These are phyloP conservation scores for Aspergillus sp. DNA, from an alignment of 2,329 filamentous ascomycete genomes.

Conservation along the genomic window DNA sequence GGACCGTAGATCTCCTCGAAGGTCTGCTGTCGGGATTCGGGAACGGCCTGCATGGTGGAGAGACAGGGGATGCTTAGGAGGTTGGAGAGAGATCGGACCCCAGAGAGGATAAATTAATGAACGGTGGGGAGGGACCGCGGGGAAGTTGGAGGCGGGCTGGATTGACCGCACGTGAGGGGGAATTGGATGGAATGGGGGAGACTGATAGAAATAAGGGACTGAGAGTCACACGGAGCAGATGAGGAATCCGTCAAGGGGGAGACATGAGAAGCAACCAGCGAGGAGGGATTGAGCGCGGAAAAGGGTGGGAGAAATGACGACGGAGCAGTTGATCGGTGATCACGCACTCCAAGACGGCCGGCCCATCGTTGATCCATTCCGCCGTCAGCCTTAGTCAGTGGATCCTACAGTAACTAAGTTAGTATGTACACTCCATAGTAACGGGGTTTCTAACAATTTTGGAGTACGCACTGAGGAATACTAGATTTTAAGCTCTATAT, in stretches of 20 bases:
- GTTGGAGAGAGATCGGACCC: not conserved
- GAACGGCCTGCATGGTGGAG: slow-evolving; percentile 61
- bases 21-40: slow-evolving; percentile 78
- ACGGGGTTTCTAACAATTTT: too few relatives aligned
- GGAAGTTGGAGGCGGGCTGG: slow-evolving; percentile 4
- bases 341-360: too few relatives aligned
- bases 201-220: not conserved
- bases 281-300: too few relatives aligned
- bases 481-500: too few relatives aligned
- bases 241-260: not conserved
- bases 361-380: slow-evolving; percentile 3
- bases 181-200: not conserved
- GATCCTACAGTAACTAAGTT: too few relatives aligned
- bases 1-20: slow-evolving; percentile 99
- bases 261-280: not conserved
- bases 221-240: not conserved
- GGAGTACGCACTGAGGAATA: too few relatives aligned
- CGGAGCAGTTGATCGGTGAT: too few relatives aligned
- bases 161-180: not conserved
- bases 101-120: not conserved
- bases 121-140: slow-evolving; percentile 8
- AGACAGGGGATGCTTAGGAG: not conserved
- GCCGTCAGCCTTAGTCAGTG: not conserved
- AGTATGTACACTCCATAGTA: too few relatives aligned
- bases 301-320: too few relatives aligned